Conservation (phyloP, 1,139 yeast genomes). For the Hyphopichia wangnamkhiaoensis region DNA sequence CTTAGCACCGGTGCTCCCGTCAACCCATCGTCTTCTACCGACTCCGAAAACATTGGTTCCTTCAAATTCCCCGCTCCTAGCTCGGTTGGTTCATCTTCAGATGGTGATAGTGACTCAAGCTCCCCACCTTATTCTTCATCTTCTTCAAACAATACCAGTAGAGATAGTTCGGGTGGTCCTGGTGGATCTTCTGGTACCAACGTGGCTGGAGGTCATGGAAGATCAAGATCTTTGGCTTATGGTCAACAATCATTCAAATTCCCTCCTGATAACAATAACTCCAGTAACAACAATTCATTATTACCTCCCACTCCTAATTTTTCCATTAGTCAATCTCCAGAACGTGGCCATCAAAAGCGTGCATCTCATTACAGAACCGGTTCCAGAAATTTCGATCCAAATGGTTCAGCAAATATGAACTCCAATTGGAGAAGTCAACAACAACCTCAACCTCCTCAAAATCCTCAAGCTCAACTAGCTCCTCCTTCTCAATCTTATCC, state of each 20-base stretch:
- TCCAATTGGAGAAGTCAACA: constrained; percentile 64
- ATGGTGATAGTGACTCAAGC: constrained; percentile 7
- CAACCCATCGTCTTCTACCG: background rate
- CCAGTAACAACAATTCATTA: constrained; percentile 17
- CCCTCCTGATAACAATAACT: constrained; percentile 33
- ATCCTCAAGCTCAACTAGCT: constrained; percentile 10
- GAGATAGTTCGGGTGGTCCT: constrained; percentile 16
- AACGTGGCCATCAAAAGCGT: constrained; percentile 42
- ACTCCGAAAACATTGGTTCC: constrained; percentile 4
- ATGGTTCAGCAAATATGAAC: constrained; percentile 44
- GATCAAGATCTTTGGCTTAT: constrained; percentile 43
- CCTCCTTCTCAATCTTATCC: constrained; percentile 11
- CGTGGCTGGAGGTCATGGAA: constrained; percentile 24
- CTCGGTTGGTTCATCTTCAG: constrained; percentile 4
- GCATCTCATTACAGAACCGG: constrained; percentile 58
- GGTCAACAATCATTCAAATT: constrained; percentile 49
- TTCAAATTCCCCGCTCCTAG: constrained; percentile 7
- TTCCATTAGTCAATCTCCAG: constrained; percentile 41
- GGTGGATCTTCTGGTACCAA: too few species aligned
- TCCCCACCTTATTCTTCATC: constrained; percentile 25
- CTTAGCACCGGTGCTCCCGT: constrained; percentile 8
- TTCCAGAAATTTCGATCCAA: constrained; percentile 58
- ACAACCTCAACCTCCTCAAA: constrained; percentile 17
- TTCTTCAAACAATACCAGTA: constrained; percentile 15
- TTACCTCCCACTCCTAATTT: constrained; percentile 52